Conservation (phyloP, 2,329 filamentous ascomycete species). For the Penicillium sp. region DNA sequence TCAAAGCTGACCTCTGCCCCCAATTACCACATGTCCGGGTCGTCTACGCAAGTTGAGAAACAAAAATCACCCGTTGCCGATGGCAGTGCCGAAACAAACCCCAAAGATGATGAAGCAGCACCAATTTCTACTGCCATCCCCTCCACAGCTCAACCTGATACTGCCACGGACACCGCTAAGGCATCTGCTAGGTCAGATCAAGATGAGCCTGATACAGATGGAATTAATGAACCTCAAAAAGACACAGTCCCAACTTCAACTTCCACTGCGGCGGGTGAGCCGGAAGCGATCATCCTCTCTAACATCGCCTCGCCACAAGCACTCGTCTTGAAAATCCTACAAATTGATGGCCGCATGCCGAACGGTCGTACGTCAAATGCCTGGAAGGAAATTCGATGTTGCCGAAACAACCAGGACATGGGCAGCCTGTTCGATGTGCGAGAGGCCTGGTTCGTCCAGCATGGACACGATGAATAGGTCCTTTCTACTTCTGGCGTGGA, state of each 20-base stretch:
- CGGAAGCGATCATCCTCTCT: slow-evolving; percentile 28
- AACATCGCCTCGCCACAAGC: slow-evolving; percentile 30
- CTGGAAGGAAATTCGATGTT: slow-evolving; percentile 47
- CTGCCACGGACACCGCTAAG: neutral
- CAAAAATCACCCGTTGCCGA: neutral
- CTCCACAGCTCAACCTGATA: neutral
- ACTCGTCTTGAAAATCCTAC: slow-evolving; percentile 38
- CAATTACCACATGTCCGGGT: too few species aligned
- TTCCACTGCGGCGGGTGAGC: neutral
- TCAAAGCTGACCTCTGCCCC: neutral
- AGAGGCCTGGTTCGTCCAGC: slow-evolving; percentile 39
- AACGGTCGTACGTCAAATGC: slow-evolving; percentile 38
- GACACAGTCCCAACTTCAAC: neutral
- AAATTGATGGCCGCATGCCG: slow-evolving; percentile 41
- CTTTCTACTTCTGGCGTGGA: neutral
- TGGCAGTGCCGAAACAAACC: neutral
- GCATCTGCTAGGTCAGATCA: neutral
- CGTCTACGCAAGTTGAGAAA: neutral
- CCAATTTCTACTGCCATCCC: neutral
- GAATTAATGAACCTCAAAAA: neutral
- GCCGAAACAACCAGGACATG: slow-evolving; percentile 48
- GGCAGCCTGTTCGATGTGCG: slow-evolving; percentile 47
- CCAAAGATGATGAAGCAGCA: neutral
- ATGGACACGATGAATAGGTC: slow-evolving; percentile 12
- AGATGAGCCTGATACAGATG: neutral